Evolutionary conservation across 257 asterid genomes (phyloP), one percentile per base, ranked within the genome.

Genomic region (Plantago elongata): DNA sequence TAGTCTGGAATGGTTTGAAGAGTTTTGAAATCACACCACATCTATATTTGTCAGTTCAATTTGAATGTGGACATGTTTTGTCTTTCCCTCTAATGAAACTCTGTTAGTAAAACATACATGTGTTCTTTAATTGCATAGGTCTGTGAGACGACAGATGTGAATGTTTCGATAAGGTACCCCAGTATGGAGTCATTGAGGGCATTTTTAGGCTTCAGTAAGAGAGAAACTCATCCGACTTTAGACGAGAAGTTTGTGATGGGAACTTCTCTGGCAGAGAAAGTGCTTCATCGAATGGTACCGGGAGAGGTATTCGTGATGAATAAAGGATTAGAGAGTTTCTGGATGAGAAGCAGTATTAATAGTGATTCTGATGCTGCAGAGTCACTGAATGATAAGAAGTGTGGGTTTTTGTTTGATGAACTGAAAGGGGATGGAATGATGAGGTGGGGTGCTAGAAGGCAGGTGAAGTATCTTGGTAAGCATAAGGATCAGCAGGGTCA

Each of bases 231-330:
- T 77, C 99, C 99, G 5, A 79, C 87, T 30, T 62, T 89, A 63
- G 97, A 92, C 12, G 93, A 89, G 77, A 84, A 83, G 72, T 86
- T 92, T 55, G 84, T 81, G 37, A 89, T 89, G 99, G 95, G 81
- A 15, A 57, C 69, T 5, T 73, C 72, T 0, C 56, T 78, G 17
- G 96, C 99, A 0, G 64, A 45, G 5, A 85, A 79, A 66, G 97
- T 86, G 77, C 93, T 92, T 29, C 8, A 40, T 29, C 77, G 88
- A 67, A 56, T 71, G 64, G 77, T 92, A 30, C 79, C 87, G 10
- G 63, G 72, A 5, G 83, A 73, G 27, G 78, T 74, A 47, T 84
- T 79, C 57, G 52, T 78, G 2, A 81, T 73, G 70, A 65, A 78
- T 70, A 89, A 89, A 79, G 70, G 79, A 61, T 74, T 66, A 37